Base-by-base conservation (phyloP, 495 filamentous ascomycete species). In the Thozetella sp. region DNA sequence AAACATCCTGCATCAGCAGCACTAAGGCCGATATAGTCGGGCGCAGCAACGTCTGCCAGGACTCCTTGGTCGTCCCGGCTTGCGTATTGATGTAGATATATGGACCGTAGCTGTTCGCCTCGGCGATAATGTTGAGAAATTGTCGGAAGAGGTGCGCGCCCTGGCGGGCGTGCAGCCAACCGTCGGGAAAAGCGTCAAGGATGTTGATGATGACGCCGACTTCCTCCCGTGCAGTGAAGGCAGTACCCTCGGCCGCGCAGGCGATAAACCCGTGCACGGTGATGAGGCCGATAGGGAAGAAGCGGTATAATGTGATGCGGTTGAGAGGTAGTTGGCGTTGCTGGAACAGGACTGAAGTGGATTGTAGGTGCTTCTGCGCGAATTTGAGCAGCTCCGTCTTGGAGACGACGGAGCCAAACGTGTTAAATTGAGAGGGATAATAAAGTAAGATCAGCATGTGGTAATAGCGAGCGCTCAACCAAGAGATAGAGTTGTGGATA, bases 301-400 rank as follows among this genome's bases (percentile, higher is more conserved):
- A 48, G 43, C 43, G 43, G 48, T 60, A 68, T 22, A 72, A 60
- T 0, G 67, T 70, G 17, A 65, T 58, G 57, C 69, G 65, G 22
- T 72, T 72, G 23, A 72, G 59, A 2, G 69, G 67, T 23, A 72
- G 50, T 51, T 70, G 65, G 11, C 63, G 68, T 37, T 68, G 65
- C 26, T 68, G 64, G 26, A 70, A 64, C 15, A 68, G 58, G 25
- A 68, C 60, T 3, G 64, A 34, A 30, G 53, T 68, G 17, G 63
- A 53, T 40, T 68, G 67, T 22, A 72, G 58, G 52, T 72, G 69
- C 30, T 68, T 65, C 46, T 70, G 69, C 19, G 67, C 69, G 12
- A 66, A 64, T 1, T 48, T 54, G 20, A 66, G 63, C 24, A 72
- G 61, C 23, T 66, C 61, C 20, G 57, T 17, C 13, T 63, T 26